Evolutionary conservation across 2,329 filamentous ascomycete species (phyloP).

Genomic region (Cladobotryum protrusum): DNA sequence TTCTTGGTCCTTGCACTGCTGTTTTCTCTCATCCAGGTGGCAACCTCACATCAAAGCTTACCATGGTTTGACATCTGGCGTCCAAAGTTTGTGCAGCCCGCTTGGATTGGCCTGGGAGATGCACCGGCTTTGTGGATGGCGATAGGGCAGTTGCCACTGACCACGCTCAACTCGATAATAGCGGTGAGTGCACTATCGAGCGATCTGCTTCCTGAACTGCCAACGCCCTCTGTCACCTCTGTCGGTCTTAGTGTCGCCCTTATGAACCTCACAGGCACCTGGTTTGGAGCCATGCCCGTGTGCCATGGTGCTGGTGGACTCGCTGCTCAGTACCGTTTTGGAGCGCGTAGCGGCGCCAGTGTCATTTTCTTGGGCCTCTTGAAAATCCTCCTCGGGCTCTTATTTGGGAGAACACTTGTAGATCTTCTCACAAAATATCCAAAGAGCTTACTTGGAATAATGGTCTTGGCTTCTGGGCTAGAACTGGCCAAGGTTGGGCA

Average conservation of each 20-base stretch:
- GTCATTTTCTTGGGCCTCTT: constrained; percentile 71
- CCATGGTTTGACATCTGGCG: constrained; percentile 55
- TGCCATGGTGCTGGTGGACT: constrained; percentile 90
- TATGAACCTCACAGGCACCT: constrained; percentile 82
- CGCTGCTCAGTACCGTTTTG: constrained; percentile 86
- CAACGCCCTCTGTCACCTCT: constrained; percentile 63
- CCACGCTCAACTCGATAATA: constrained; percentile 86
- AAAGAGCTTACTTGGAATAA: constrained; percentile 69
- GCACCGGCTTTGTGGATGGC: constrained; percentile 50
- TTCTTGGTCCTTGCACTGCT: constrained; percentile 64
- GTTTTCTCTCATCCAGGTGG: constrained; percentile 48
- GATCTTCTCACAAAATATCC: constrained; percentile 68
- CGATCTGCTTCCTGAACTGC: constrained; percentile 66
- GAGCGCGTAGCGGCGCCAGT: constrained; percentile 78
- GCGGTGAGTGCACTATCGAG: constrained; percentile 74
- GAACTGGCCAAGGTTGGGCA: constrained; percentile 83
- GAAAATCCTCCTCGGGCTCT: constrained; percentile 69
- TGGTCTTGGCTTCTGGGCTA: constrained; percentile 84
- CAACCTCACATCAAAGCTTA: constrained; percentile 28
- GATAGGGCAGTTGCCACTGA: constrained; percentile 82
- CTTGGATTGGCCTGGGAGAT: constrained; percentile 24
- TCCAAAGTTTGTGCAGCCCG: constrained; percentile 40
- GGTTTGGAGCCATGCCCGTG: constrained; percentile 92
- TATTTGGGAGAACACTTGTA: constrained; percentile 70
- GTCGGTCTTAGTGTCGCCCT: constrained; percentile 74